Percentiles rank a stretch among this genome's conserved stretches.
Conservation (phyloP, 257 asterid genomes). For the Ocimum tenuiflorum region DNA sequence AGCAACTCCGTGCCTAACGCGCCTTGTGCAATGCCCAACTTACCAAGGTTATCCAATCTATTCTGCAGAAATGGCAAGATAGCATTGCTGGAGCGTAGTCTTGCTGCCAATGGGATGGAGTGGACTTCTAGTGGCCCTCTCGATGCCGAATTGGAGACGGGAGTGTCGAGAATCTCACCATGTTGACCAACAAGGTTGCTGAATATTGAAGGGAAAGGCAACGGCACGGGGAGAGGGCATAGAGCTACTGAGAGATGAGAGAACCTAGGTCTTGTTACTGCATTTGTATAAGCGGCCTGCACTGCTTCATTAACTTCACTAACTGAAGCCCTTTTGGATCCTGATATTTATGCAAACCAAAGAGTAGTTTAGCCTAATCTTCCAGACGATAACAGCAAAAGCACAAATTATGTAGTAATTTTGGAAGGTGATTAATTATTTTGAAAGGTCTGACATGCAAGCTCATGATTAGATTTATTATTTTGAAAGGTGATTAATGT, state of each 20-base stretch:
- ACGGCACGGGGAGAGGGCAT: conserved; percentile 84
- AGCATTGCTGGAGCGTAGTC: conserved; percentile 74
- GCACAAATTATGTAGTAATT: too few relatives aligned
- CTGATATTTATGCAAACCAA: conserved; percentile 30
- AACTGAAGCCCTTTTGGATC: conserved; percentile 50
- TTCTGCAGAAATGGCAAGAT: conserved; percentile 67
- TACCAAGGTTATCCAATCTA: conserved; percentile 53
- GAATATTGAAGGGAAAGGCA: conserved; percentile 83
- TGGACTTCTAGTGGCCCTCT: conserved; percentile 80
- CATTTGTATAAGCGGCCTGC: conserved; percentile 41
- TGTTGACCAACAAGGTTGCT: conserved; percentile 47
- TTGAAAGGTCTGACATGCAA: not conserved
- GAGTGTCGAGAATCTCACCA: conserved; percentile 54
- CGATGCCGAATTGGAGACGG: conserved; percentile 30
- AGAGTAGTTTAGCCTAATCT: too few relatives aligned
- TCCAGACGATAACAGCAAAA: too few relatives aligned
- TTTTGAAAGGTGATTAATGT: not conserved
- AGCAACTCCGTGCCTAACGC: conserved; percentile 55
- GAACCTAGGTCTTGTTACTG: conserved; percentile 52
- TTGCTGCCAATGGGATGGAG: conserved; percentile 85
- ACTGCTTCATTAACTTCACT: conserved; percentile 63
- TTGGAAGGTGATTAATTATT: too few relatives aligned
- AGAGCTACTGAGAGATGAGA: conserved; percentile 63
- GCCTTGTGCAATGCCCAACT: conserved; percentile 60
- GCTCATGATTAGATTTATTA: not conserved